These are phyloP conservation scores for Agarophyton chilense DNA, from an alignment of 23 red algal species.

Conservation along the genomic window DNA sequence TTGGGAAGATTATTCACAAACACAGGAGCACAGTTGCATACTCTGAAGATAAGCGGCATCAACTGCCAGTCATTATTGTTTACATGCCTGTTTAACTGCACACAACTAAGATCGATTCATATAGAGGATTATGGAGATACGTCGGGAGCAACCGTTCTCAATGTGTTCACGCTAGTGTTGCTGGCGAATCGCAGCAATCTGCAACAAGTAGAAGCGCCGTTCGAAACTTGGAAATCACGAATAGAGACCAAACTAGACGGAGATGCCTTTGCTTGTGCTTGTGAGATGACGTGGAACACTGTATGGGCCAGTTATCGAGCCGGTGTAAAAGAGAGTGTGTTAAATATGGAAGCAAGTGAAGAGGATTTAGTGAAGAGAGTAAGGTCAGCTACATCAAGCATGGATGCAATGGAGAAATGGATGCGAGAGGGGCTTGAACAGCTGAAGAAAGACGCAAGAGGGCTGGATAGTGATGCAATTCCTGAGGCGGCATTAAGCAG, in stretches of 20 bases:
- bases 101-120: constrained; percentile 25
- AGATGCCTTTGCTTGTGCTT: neutral
- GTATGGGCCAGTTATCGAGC: constrained; percentile 56
- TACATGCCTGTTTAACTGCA: constrained; percentile 47
- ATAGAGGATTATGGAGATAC: constrained; percentile 41
- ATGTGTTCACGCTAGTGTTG: constrained; percentile 42
- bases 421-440: neutral
- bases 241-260: neutral
- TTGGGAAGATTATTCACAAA: constrained; percentile 53
- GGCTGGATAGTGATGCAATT: neutral
- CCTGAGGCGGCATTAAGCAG: neutral
- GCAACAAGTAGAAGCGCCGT: constrained; percentile 8
- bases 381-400: constrained; percentile 1
- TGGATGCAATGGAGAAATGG: constrained; percentile 37
- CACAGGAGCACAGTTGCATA: constrained; percentile 3
- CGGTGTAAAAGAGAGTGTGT: constrained; percentile 39
- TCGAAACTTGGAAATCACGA: constrained; percentile 24
- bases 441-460: neutral
- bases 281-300: constrained; percentile 50
- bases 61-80: constrained; percentile 48
- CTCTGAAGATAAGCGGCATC: constrained; percentile 17
- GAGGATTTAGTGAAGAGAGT: constrained; percentile 25
- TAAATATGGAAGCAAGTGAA: constrained; percentile 41
- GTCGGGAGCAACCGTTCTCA: neutral
- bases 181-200: constrained; percentile 25